Conservation (phyloP, 805 yeast species). For the Yarrowia yakushimensis region DNA sequence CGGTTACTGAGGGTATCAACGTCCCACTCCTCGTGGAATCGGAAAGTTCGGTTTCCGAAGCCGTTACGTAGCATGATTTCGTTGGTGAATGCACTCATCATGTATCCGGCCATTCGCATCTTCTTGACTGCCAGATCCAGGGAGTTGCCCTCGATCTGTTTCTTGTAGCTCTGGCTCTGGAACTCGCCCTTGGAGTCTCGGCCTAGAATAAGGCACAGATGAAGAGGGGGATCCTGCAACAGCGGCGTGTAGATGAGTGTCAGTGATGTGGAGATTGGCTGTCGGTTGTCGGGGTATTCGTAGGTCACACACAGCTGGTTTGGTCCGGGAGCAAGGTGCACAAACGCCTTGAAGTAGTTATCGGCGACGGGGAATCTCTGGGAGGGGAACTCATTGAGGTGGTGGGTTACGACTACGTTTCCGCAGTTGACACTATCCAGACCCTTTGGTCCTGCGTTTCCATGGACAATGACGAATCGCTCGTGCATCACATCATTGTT, state of each 20-base stretch:
- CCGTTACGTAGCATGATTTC: conserved; percentile 83
- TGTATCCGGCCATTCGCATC: conserved; percentile 73
- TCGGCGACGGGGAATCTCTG: conserved; percentile 65
- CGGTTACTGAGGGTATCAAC: conserved; percentile 51
- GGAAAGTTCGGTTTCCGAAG: conserved; percentile 73
- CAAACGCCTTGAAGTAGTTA: conserved; percentile 69
- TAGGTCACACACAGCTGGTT: conserved; percentile 53
- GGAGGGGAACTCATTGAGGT: conserved; percentile 54
- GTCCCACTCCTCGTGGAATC: conserved; percentile 63
- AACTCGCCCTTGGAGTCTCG: conserved; percentile 66
- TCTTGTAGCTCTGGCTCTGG: conserved; percentile 57
- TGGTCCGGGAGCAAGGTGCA: conserved; percentile 66
- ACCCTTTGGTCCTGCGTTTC: conserved; percentile 35
- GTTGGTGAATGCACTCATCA: conserved; percentile 88
- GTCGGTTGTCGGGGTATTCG: conserved; percentile 28
- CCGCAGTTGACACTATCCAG: conserved; percentile 16
- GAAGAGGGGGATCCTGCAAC: conserved; percentile 68
- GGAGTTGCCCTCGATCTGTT: conserved; percentile 53
- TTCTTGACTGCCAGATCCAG: conserved; percentile 69
- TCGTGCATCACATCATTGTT: conserved; percentile 32
- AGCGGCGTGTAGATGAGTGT: conserved; percentile 53
- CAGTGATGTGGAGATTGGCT: conserved; percentile 33
- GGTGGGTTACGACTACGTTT: conserved; percentile 45
- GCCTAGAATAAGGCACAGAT: conserved; percentile 72
- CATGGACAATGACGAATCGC: conserved; percentile 40